Base-by-base conservation (phyloP, 1,139 yeast genomes). In the Yarrowia galli region DNA sequence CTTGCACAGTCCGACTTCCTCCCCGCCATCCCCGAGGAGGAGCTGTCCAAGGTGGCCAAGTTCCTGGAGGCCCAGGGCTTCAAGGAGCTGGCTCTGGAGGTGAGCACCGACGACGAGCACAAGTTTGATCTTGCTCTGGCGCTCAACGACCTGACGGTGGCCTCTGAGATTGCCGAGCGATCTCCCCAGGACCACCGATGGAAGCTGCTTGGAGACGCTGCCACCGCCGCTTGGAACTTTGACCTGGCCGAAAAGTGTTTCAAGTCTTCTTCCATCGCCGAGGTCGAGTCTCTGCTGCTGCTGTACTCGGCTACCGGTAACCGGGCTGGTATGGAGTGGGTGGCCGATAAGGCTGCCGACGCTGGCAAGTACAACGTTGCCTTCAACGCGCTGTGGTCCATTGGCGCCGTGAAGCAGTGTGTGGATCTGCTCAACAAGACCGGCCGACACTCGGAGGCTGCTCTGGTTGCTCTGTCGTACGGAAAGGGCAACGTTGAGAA, bases 61-160 rank as follows among this genome's bases (percentile, higher is more conserved):
- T 96, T 95, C 80, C 85, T 95, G 74, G 98, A 96, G 80, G 91
- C 95, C 72, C 97, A 93, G 79, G 98, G 96, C 22, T 89, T 86
- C 76, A 83, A 87, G 72, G 89, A 92, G 69, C 89, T 92, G 74
- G 97, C 99, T 2, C 83, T 89, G 70, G 84, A 89, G 67, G 85
- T 93, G 69, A 88, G 97, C 8, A 91, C 89, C 73, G 98, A 92
- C 77, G 80, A 84, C 67, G 97, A 92, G 75, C 96, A 95, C 74
- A 89, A 87, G 77, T 92, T 92, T 76, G 97, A 91, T 74, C 84
- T 92, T 72, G 91, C 97, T 23, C 78, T 91, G 61, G 83, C 86
- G 66, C 86, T 92, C 28, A 86, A 87, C 70, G 85, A 91, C 75
- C 85, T 95, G 71, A 76, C 80, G 5, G 84, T 88, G 72, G 99